Percentiles rank a stretch among this genome's conserved stretches.
phyloP scores from a whole-genome alignment of 768 basidiomycete species.

The Mycena galericulata region DNA sequence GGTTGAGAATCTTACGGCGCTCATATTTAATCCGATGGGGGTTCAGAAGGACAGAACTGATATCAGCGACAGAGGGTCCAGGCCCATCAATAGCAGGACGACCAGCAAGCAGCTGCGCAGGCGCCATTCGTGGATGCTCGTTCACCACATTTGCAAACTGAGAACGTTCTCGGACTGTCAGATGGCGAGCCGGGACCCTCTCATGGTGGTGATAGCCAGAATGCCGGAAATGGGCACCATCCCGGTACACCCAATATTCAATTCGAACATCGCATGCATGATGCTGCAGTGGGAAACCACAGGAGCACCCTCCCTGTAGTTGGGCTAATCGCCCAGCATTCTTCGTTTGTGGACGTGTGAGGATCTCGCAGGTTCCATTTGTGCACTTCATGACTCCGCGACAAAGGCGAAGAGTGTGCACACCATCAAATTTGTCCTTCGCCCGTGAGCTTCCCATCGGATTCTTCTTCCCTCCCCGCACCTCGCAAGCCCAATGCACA shows the following conservation, averaged over 20 bases:
- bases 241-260: slow-evolving; percentile 19
- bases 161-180: not conserved
- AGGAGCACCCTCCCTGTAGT: slow-evolving; percentile 7
- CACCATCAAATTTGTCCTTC: slow-evolving; percentile 25
- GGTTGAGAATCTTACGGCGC: slow-evolving; percentile 29
- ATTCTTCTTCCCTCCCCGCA: slow-evolving; percentile 29
- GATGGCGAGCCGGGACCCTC: slow-evolving; percentile 3
- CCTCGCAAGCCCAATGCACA: slow-evolving; percentile 37
- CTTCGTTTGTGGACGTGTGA: slow-evolving; percentile 34
- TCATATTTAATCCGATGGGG: slow-evolving; percentile 37
- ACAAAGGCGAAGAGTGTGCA: slow-evolving; percentile 29
- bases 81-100: slow-evolving; percentile 37
- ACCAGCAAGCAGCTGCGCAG: slow-evolving; percentile 36
- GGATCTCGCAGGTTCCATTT: slow-evolving; percentile 29
- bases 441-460: slow-evolving; percentile 19
- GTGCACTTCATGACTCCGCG: slow-evolving; percentile 38
- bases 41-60: slow-evolving; percentile 38
- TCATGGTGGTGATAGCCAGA: slow-evolving; percentile 20
- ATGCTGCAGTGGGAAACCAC: slow-evolving; percentile 5
- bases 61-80: slow-evolving; percentile 39
- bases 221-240: slow-evolving; percentile 19
- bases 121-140: slow-evolving; percentile 24
- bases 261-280: slow-evolving; percentile 5
- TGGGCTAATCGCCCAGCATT: not conserved
- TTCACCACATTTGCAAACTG: slow-evolving; percentile 9